These are phyloP conservation scores for Arctostaphylos glauca DNA, from an alignment of 148 eudicot species.

Conservation along the genomic window DNA sequence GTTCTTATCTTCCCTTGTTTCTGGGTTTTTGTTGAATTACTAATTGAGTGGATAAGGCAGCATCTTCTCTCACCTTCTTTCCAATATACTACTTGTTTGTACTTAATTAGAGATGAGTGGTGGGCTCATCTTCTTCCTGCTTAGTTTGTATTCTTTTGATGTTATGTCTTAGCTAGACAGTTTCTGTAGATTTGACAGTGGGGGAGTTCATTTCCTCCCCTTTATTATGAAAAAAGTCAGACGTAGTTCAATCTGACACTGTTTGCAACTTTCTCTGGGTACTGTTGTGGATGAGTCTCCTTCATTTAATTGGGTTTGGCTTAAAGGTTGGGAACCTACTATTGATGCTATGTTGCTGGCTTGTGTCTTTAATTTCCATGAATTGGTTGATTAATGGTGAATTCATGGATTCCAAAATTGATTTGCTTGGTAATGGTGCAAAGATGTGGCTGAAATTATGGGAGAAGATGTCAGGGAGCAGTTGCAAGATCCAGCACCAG, in stretches of 20 bases:
- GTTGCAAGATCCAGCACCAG: slow-evolving; percentile 48
- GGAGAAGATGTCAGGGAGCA: slow-evolving; percentile 46
- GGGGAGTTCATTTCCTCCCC: slow-evolving; percentile 6
- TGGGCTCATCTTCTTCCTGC: slow-evolving; percentile 11
- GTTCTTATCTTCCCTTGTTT: slow-evolving; percentile 26
- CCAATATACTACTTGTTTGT: slow-evolving; percentile 23
- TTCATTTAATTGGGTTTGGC: slow-evolving; percentile 68
- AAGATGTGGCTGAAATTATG: slow-evolving; percentile 44
- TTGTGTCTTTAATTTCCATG: slow-evolving; percentile 62
- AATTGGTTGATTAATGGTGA: slow-evolving; percentile 63
- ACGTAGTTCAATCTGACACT: slow-evolving; percentile 18
- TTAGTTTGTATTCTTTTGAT: slow-evolving; percentile 19
- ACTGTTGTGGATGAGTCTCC: slow-evolving; percentile 65
- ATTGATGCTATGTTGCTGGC: slow-evolving; percentile 68
- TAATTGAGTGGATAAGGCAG: slow-evolving; percentile 39
- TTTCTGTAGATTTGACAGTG: slow-evolving; percentile 33
- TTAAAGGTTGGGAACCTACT: slow-evolving; percentile 65
- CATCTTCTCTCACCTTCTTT: slow-evolving; percentile 24
- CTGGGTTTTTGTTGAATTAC: slow-evolving; percentile 21
- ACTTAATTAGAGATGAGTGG: slow-evolving; percentile 10
- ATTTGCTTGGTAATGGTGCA: slow-evolving; percentile 41
- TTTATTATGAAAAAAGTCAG: slow-evolving; percentile 11
- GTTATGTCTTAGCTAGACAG: slow-evolving; percentile 21
- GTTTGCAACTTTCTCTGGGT: slow-evolving; percentile 19
- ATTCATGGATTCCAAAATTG: slow-evolving; percentile 52